Conservation (phyloP, 352 stramenopile genomes). For the Globisporangium uncinulatum region DNA sequence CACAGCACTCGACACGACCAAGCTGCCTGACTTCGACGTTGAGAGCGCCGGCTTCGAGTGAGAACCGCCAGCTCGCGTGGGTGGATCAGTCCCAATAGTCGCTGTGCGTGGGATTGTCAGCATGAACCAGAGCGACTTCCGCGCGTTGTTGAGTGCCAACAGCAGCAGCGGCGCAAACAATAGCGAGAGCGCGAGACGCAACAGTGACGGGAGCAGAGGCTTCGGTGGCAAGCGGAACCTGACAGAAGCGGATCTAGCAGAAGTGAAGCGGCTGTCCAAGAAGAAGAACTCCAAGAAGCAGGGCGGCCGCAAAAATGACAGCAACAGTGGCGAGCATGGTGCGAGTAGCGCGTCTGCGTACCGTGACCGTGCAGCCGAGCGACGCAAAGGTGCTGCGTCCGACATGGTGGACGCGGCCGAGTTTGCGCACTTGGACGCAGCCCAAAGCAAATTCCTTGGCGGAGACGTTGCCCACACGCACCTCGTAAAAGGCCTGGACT, state of each 20-base stretch:
- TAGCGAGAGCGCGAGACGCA: constrained; percentile 8
- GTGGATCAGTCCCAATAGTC: not conserved
- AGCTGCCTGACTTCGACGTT: too few relatives aligned
- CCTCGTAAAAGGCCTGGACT: constrained; percentile 88
- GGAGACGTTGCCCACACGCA: constrained; percentile 84
- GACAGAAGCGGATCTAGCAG: constrained; percentile 37
- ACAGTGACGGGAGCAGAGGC: constrained; percentile 2
- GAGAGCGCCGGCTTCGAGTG: too few relatives aligned
- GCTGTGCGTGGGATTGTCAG: too few relatives aligned
- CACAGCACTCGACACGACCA: too few relatives aligned
- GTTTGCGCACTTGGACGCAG: constrained; percentile 46
- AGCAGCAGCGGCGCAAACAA: constrained; percentile 7
- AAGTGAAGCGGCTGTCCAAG: constrained; percentile 51
- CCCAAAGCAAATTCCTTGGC: constrained; percentile 81
- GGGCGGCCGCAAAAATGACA: constrained; percentile 13
- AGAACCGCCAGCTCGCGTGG: too few relatives aligned
- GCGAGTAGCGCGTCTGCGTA: constrained; percentile 21
- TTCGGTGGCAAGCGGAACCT: constrained; percentile 59
- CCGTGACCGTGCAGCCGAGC: constrained; percentile 64
- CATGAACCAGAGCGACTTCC: constrained; percentile 82
- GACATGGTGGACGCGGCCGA: constrained; percentile 50
- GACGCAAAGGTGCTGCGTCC: constrained; percentile 24
- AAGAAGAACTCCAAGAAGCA: constrained; percentile 66
- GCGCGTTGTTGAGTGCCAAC: constrained; percentile 39
- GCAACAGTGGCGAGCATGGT: not conserved